These are phyloP conservation scores for Arthromyces matolae DNA, from an alignment of 768 basidiomycete species.

Conservation along the genomic window DNA sequence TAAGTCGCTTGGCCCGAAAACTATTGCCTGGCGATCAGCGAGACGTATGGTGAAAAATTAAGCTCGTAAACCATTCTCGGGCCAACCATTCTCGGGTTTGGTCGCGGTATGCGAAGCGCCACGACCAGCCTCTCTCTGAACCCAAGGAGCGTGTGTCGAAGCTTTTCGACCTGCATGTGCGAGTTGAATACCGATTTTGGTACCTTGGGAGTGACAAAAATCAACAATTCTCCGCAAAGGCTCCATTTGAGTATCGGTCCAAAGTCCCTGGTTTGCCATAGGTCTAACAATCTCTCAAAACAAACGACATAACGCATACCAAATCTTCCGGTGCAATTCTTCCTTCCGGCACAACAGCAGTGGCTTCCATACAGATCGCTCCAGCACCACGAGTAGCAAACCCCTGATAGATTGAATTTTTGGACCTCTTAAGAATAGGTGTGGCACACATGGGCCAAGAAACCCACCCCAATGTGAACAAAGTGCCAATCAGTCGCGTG, in stretches of 20 bases:
- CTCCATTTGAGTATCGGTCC: conserved; percentile 73
- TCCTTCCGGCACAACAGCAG: conserved; percentile 68
- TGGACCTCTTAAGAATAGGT: background rate
- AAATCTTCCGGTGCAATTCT: conserved; percentile 75
- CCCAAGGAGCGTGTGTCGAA: conserved; percentile 67
- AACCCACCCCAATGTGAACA: conserved; percentile 62
- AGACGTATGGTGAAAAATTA: background rate
- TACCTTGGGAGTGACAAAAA: conserved; percentile 67
- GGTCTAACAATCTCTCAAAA: background rate
- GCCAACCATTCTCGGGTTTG: conserved; percentile 66
- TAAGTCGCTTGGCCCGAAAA: conserved; percentile 57
- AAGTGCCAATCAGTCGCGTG: conserved; percentile 83
- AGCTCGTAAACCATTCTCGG: conserved; percentile 44
- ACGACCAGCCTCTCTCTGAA: conserved; percentile 35
- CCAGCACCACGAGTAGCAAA: conserved; percentile 72
- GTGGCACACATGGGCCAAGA: background rate
- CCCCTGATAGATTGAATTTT: conserved; percentile 28
- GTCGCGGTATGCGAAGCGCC: conserved; percentile 33
- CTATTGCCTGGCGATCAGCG: conserved; percentile 29
- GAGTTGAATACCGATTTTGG: conserved; percentile 75
- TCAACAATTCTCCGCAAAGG: conserved; percentile 68
- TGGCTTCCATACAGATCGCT: conserved; percentile 71
- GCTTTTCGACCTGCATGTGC: conserved; percentile 74
- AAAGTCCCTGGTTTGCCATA: conserved; percentile 48
- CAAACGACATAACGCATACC: conserved; percentile 19